Conservation (phyloP, 768 basidiomycete genomes). For the Tulasnella sp. region DNA sequence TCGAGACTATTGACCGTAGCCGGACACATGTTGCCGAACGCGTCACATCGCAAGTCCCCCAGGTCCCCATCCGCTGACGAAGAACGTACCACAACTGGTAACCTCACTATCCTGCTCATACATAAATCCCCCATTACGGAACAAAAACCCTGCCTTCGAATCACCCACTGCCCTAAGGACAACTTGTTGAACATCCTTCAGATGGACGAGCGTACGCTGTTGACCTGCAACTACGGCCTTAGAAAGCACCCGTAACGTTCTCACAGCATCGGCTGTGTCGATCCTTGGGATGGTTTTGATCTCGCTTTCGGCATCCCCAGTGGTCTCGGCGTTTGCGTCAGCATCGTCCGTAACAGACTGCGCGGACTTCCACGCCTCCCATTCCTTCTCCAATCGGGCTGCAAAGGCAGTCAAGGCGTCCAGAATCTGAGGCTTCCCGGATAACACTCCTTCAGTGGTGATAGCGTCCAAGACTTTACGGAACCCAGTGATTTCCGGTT, state of each 20-base stretch:
- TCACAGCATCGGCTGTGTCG: neutral
- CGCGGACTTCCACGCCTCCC: neutral
- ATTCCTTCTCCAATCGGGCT: neutral
- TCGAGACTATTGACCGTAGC: too few relatives aligned
- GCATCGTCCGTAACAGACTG: too few relatives aligned
- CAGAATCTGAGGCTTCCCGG: neutral
- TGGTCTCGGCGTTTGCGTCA: too few relatives aligned
- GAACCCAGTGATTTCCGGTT: neutral
- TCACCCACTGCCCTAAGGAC: neutral
- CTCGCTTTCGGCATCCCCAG: too few relatives aligned
- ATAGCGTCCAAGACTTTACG: neutral
- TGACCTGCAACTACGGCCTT: conserved; percentile 1
- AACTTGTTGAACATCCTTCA: conserved; percentile 1
- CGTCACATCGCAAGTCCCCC: too few relatives aligned
- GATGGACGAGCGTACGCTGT: neutral
- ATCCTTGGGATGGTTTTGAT: too few relatives aligned
- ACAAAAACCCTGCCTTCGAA: too few relatives aligned
- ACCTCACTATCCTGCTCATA: too few relatives aligned
- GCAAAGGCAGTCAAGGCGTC: neutral
- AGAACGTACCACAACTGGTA: too few relatives aligned
- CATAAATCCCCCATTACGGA: too few relatives aligned
- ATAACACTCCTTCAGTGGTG: neutral
- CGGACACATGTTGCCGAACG: too few relatives aligned
- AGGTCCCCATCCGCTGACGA: too few relatives aligned
- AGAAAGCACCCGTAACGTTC: neutral